Evolutionary conservation across 345 rosid species (phyloP).

Genomic region (Citrus sp.): DNA sequence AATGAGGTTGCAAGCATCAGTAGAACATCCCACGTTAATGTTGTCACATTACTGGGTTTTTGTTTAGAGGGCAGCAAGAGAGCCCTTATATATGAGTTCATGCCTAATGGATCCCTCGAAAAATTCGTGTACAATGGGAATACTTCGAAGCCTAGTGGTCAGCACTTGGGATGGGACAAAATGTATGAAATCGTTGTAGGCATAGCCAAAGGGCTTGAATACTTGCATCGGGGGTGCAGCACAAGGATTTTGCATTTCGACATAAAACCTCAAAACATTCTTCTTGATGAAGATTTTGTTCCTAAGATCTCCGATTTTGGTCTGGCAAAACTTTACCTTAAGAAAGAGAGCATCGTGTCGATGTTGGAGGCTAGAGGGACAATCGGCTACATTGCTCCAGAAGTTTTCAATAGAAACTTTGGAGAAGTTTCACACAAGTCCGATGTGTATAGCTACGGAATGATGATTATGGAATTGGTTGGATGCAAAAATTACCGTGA

Average conservation of each 20-base stretch:
- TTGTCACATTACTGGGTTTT: too few species aligned
- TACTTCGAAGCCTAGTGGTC: neutral
- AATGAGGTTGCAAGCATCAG: constrained; percentile 27
- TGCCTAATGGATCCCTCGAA: constrained; percentile 30
- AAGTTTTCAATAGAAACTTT: constrained; percentile 12
- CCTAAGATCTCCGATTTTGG: constrained; percentile 23
- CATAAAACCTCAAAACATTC: constrained; percentile 25
- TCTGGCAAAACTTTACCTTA: constrained; percentile 11
- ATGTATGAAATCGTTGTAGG: constrained; percentile 14
- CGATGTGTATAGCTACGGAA: constrained; percentile 28
- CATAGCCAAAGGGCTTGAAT: constrained; percentile 30
- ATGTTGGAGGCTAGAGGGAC: constrained; percentile 16
- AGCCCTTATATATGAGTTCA: constrained; percentile 31
- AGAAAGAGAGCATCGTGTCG: constrained; percentile 18
- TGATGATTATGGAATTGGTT: constrained; percentile 24
- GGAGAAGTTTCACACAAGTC: constrained; percentile 25
- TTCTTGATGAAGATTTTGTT: constrained; percentile 5
- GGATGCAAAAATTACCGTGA: neutral
- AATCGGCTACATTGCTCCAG: constrained; percentile 21
- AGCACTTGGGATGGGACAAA: constrained; percentile 15
- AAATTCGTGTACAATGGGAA: constrained; percentile 12
- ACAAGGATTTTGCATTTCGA: constrained; percentile 35
- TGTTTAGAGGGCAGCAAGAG: neutral
- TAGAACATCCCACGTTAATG: too few species aligned
- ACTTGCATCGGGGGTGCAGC: constrained; percentile 32